A percentile compares a stretch with the other conserved stretches of the same genome.
Conservation (phyloP, 1,139 yeast species). For the Pichia sp. region DNA sequence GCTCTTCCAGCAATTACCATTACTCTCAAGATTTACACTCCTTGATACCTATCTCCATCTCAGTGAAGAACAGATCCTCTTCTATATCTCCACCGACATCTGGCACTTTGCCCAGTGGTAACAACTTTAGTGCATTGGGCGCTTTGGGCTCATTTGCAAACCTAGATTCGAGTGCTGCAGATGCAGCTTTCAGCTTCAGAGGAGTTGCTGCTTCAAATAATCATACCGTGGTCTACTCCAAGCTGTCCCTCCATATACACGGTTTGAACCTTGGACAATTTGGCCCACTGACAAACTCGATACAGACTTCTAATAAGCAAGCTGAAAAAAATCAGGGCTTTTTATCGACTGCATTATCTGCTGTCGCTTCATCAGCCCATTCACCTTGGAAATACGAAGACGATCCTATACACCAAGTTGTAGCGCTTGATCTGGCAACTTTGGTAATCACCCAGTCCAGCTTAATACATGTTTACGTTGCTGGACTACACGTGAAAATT, state of each 20-base stretch:
- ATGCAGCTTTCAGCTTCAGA: slow-evolving; percentile 28
- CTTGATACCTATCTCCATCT: not conserved
- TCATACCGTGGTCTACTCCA: slow-evolving; percentile 64
- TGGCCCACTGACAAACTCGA: slow-evolving; percentile 45
- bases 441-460: slow-evolving; percentile 61
- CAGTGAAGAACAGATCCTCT: not conserved
- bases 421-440: slow-evolving; percentile 70
- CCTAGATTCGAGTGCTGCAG: not conserved
- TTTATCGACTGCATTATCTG: slow-evolving; percentile 13
- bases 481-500: slow-evolving; percentile 53
- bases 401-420: slow-evolving; percentile 49
- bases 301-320: not conserved
- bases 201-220: slow-evolving; percentile 68
- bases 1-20: not conserved
- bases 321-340: not conserved
- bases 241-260: slow-evolving; percentile 58
- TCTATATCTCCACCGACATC: not conserved
- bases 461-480: slow-evolving; percentile 55
- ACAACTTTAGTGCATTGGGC: slow-evolving; percentile 10
- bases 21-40: not conserved
- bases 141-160: slow-evolving; percentile 6
- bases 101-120: not conserved
- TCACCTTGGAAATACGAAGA: slow-evolving; percentile 35
- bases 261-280: slow-evolving; percentile 86
- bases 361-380: slow-evolving; percentile 32